phyloP scores from a whole-genome alignment of 139 green algal species.

The Trebouxia sp. region DNA sequence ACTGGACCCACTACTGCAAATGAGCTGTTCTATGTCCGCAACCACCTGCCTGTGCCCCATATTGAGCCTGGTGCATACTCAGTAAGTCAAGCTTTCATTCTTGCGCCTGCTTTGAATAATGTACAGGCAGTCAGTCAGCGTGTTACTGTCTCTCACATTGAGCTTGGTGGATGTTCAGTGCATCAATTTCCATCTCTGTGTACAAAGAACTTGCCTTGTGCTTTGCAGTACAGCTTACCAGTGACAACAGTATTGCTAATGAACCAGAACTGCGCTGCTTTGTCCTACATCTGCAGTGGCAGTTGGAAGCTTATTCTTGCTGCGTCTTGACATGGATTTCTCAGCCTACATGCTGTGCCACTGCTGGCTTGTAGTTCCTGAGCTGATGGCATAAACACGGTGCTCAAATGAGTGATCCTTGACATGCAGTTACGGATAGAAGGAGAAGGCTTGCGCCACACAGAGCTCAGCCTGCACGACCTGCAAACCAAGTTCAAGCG shows the following conservation, averaged over 20 bases:
- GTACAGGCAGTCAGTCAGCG: too few species aligned
- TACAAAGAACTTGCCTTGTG: too few species aligned
- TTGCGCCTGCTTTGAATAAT: too few species aligned
- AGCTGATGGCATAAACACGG: too few species aligned
- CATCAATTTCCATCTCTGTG: too few species aligned
- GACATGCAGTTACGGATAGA: slow-evolving; percentile 39
- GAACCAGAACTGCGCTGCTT: too few species aligned
- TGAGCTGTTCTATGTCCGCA: slow-evolving; percentile 84
- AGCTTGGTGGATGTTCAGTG: too few species aligned
- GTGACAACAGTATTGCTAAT: too few species aligned
- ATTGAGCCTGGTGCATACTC: slow-evolving; percentile 50
- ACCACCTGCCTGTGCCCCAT: slow-evolving; percentile 84
- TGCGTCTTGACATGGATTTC: neutral
- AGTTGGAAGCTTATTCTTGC: neutral
- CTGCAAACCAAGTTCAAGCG: slow-evolving; percentile 77
- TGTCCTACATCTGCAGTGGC: neutral
- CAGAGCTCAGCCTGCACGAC: slow-evolving; percentile 71
- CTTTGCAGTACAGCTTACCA: too few species aligned
- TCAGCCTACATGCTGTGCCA: too few species aligned
- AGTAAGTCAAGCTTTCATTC: slow-evolving; percentile 11
- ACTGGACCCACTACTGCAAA: slow-evolving; percentile 68
- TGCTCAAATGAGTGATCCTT: neutral
- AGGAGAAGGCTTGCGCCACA: slow-evolving; percentile 60
- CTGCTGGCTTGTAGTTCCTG: too few species aligned
- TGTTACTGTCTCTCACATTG: too few species aligned